Conservation (phyloP, 2,329 filamentous ascomycete species). For the Tolypocladium guangdongense region DNA sequence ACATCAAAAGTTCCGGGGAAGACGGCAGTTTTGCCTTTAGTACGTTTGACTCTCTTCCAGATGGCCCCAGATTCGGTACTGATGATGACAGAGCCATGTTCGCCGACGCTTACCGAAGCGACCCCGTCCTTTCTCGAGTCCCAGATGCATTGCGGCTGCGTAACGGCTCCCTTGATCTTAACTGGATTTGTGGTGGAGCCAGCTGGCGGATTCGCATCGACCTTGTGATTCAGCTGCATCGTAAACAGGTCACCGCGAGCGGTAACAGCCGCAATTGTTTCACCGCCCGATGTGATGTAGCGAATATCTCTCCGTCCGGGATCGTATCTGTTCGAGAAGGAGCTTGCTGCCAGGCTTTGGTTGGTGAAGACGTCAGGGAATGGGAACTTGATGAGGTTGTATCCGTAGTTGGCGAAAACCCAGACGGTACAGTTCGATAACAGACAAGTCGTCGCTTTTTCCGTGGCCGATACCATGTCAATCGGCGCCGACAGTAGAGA, state of each 20-base stretch:
- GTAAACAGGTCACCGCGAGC: constrained; percentile 81
- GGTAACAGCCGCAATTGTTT: constrained; percentile 84
- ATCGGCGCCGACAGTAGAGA: constrained; percentile 61
- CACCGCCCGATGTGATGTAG: constrained; percentile 73
- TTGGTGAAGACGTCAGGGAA: constrained; percentile 60
- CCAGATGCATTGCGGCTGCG: constrained; percentile 74
- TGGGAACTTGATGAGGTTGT: constrained; percentile 80
- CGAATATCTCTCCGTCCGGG: constrained; percentile 57
- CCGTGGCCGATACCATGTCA: constrained; percentile 73
- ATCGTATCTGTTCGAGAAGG: constrained; percentile 38
- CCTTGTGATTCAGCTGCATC: constrained; percentile 59
- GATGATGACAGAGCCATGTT: constrained; percentile 89
- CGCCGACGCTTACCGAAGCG: constrained; percentile 75
- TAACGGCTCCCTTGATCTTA: constrained; percentile 77
- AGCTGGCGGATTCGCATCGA: constrained; percentile 46
- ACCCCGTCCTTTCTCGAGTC: constrained; percentile 79
- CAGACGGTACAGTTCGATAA: constrained; percentile 82
- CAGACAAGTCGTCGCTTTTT: constrained; percentile 76
- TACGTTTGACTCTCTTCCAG: constrained; percentile 77
- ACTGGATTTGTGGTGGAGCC: constrained; percentile 85
- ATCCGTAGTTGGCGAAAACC: constrained; percentile 92
- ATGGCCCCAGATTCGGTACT: constrained; percentile 88
- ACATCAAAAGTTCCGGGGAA: constrained; percentile 36
- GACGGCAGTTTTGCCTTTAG: constrained; percentile 62
- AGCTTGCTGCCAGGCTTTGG: constrained; percentile 54